phyloP scores from a whole-genome alignment of 352 stramenopile genomes.

The Phytopythium delawarense region DNA sequence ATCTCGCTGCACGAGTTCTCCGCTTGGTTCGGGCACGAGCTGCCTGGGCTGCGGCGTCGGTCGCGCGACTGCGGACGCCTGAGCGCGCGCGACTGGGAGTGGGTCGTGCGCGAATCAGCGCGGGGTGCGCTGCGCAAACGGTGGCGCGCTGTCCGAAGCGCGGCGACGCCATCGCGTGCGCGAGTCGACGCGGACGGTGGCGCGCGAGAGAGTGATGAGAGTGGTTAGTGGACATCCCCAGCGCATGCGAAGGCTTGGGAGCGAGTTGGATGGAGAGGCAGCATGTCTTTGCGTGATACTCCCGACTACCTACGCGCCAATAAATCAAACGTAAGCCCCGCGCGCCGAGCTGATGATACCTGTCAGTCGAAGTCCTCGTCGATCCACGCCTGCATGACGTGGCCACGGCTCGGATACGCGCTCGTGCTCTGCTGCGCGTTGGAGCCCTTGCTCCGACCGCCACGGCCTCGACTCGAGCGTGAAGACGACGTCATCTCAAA shows the following conservation, averaged over 20 bases:
- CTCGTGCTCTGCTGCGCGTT: constrained; percentile 8
- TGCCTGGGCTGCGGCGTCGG: constrained; percentile 39
- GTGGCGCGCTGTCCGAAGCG: constrained; percentile 36
- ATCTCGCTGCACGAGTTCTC: constrained; percentile 71
- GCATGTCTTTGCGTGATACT: not conserved
- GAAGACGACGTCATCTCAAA: constrained; percentile 12
- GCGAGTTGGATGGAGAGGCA: constrained; percentile 3
- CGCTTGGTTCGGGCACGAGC: constrained; percentile 64
- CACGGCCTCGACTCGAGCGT: not conserved
- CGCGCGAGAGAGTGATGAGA: constrained; percentile 18
- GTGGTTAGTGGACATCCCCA: not conserved
- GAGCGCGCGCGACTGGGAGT: constrained; percentile 48
- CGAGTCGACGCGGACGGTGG: constrained; percentile 15
- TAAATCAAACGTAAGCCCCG: not conserved
- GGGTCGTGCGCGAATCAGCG: constrained; percentile 57
- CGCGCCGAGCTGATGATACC: not conserved
- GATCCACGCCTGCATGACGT: constrained; percentile 67
- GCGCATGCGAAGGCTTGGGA: not conserved
- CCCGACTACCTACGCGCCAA: not conserved
- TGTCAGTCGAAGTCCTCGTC: constrained; percentile 38
- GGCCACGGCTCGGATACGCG: constrained; percentile 31
- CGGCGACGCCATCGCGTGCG: not conserved
- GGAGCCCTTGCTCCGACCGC: constrained; percentile 1
- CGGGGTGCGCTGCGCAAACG: constrained; percentile 40
- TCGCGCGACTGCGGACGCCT: constrained; percentile 54